phyloP scores from a whole-genome alignment of 2,329 filamentous ascomycete species.

The Ophioceras dolichostomum region DNA sequence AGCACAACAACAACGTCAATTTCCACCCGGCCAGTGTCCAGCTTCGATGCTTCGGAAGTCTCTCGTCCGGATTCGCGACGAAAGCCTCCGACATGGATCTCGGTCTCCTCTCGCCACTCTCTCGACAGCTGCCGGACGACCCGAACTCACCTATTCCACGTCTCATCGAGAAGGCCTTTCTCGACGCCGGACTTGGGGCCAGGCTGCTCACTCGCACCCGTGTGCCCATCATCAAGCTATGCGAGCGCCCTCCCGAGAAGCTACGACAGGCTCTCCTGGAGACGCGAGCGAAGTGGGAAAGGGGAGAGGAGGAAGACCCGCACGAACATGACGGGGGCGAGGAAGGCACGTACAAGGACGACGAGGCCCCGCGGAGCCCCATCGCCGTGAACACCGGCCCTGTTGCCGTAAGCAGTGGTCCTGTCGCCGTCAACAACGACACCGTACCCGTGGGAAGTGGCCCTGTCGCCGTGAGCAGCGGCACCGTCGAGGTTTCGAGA shows the following conservation, averaged over 20 bases:
- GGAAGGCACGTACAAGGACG: too few relatives aligned
- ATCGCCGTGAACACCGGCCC: too few relatives aligned
- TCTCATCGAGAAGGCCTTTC: slow-evolving; percentile 60
- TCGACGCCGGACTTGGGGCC: slow-evolving; percentile 62
- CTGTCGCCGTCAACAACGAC: too few relatives aligned
- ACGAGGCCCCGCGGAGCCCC: too few relatives aligned
- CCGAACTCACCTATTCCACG: slow-evolving; percentile 55
- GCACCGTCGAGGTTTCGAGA: too few relatives aligned
- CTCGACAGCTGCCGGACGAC: slow-evolving; percentile 38
- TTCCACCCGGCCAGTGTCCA: slow-evolving; percentile 47
- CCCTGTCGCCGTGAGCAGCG: too few relatives aligned
- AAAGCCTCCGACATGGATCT: slow-evolving; percentile 88
- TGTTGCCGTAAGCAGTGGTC: too few relatives aligned
- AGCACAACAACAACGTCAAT: slow-evolving; percentile 22
- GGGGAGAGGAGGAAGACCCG: slow-evolving; percentile 28
- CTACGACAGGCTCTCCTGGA: slow-evolving; percentile 49
- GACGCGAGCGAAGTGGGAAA: slow-evolving; percentile 62
- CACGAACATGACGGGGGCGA: slow-evolving; percentile 21
- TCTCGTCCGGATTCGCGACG: slow-evolving; percentile 75
- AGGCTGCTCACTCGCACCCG: slow-evolving; percentile 66
- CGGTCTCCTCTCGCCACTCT: slow-evolving; percentile 56
- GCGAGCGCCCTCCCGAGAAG: slow-evolving; percentile 52
- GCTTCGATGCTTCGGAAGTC: slow-evolving; percentile 69
- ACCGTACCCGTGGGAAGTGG: too few relatives aligned
- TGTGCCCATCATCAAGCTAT: slow-evolving; percentile 82